Evolutionary conservation across 768 basidiomycete species (phyloP).

Genomic region (Boletus tylopilopsis): DNA sequence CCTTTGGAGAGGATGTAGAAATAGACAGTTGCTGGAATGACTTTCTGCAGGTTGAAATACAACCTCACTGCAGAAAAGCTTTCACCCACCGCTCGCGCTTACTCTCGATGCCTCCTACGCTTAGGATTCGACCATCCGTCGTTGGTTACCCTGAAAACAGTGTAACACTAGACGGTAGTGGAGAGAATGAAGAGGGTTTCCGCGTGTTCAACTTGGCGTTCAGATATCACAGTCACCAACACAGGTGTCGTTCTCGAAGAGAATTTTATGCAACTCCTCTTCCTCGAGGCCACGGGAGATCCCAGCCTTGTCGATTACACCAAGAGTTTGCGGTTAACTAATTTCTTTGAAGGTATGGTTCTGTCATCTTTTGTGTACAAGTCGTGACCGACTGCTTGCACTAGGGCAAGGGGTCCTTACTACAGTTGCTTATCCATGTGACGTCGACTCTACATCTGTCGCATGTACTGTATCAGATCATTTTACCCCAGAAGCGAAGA

Average conservation of each 20-base stretch:
- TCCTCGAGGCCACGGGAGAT: constrained; percentile 17
- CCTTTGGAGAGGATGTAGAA: constrained; percentile 89
- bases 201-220: too few species aligned
- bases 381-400: not conserved
- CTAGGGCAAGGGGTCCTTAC: constrained; percentile 10
- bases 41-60: constrained; percentile 66
- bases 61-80: constrained; percentile 77
- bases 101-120: too few species aligned
- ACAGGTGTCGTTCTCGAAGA: constrained; percentile 16
- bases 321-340: constrained; percentile 14
- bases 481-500: constrained; percentile 9
- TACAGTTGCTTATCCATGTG: constrained; percentile 11
- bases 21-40: too few species aligned
- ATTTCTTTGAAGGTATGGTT: constrained; percentile 18
- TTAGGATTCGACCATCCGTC: too few species aligned
- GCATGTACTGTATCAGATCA: constrained; percentile 18
- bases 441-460: constrained; percentile 19
- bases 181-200: too few species aligned
- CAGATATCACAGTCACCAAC: constrained; percentile 9
- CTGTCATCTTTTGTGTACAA: not conserved
- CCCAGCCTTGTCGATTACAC: constrained; percentile 17
- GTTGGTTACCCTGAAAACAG: too few species aligned
- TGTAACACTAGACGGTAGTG: too few species aligned
- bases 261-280: constrained; percentile 19
- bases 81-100: too few species aligned